Evolutionary conservation across 2,329 filamentous ascomycete genomes (phyloP).

Genomic region (Mycogone perniciosa): DNA sequence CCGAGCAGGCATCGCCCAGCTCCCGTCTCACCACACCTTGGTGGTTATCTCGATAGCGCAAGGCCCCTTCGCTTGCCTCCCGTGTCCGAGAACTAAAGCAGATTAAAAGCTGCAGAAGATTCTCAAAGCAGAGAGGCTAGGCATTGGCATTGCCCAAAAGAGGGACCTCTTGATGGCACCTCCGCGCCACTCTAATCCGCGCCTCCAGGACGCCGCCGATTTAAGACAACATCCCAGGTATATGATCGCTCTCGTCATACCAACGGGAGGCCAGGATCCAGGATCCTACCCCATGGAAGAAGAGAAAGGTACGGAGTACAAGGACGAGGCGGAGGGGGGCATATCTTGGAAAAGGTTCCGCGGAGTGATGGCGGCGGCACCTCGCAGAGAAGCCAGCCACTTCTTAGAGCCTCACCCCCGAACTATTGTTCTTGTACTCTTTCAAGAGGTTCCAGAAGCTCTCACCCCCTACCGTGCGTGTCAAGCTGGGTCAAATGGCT

Average conservation of each 20-base stretch:
- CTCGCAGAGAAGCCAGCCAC: background rate
- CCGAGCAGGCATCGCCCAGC: background rate
- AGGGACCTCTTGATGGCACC: background rate
- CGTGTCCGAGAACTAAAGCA: background rate
- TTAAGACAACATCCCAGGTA: background rate
- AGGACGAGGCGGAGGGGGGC: background rate
- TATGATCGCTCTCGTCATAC: background rate
- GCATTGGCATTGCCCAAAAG: background rate
- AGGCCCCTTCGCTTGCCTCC: background rate
- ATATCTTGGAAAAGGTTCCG: background rate
- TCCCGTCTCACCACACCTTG: background rate
- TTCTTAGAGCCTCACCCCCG: background rate
- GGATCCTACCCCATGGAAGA: background rate
- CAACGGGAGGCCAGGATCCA: background rate
- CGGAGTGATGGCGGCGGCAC: slow-evolving; percentile 1
- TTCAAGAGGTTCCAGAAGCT: no score
- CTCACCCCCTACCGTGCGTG: no score
- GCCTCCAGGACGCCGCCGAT: background rate
- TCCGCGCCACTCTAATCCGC: background rate
- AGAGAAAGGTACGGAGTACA: background rate
- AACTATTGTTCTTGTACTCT: no score
- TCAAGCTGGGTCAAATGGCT: no score
- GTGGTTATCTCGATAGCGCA: slow-evolving; percentile 3
- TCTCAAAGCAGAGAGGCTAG: slow-evolving; percentile 1
- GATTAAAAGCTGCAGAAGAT: background rate